Evolutionary conservation across 345 rosid genomes (phyloP), one percentile per base, ranked within the genome.

Genomic region (Gynandropsis gynandra): DNA sequence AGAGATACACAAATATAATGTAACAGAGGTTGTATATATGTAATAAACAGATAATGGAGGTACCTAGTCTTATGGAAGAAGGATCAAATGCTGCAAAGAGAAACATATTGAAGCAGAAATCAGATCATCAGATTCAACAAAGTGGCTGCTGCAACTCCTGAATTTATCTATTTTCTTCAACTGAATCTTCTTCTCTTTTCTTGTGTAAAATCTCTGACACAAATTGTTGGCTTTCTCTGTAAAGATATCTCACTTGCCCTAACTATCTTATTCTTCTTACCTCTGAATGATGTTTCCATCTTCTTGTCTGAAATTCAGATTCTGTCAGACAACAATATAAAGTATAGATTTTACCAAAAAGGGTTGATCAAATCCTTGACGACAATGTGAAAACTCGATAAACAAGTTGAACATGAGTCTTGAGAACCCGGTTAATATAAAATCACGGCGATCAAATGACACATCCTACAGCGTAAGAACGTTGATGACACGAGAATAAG

Each of bases 1-100:
- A 47, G 12, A 39, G 5, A 10, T 4, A 2, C 24, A 16, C 8
- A 8, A 32, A 21, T 8, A 16, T 2, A 11, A 36, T 9, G 11
- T 59, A 47, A 59, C 65, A 47, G 0, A n/a, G 34, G 34, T 16
- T 47, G 37, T 8, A 32, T 47, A 31, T 53, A n/a, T n/a, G n/a
- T n/a, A n/a, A n/a, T n/a, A 40, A 29, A 50, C 62, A 90, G 97
- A 92, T 92, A 74, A 81, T 82, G 98, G 90, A 87, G 64, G 63
- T 76, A 65, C 98, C 98, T 16, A 80, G 90, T 72, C 98, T 92
- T 55, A 46, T 87, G 74, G 83, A 83, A 76, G 90, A 87, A 81
- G 95, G 95, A 58, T 87, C 93, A 9, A 78, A 69, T 18, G 77
- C 56, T 9, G 77, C 57, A 33, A 87, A 92, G 84, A 76, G 85